A percentile compares a stretch with the other conserved stretches of the same genome.
Conservation (phyloP, 1,139 yeast species). For the Protomyces gravidus region DNA sequence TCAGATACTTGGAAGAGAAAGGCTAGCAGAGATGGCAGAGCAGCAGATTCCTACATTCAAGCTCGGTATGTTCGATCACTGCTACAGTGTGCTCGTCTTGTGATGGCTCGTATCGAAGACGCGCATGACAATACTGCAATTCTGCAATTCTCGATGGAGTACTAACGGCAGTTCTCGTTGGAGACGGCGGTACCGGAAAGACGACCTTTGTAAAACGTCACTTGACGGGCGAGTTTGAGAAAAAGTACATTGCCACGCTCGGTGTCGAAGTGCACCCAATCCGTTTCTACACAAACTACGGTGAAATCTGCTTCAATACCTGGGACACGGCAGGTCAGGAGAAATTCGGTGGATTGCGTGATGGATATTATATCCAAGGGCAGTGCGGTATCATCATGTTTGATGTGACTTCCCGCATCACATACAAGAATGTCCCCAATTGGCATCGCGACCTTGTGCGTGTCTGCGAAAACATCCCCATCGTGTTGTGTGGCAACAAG, state of each 20-base stretch:
- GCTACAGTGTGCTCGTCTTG: not conserved
- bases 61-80: constrained; percentile 48
- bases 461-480: constrained; percentile 99
- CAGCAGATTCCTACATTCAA: constrained; percentile 93
- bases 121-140: too few relatives aligned
- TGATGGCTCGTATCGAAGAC: too few relatives aligned
- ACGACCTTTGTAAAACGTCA: constrained; percentile 99
- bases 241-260: constrained; percentile 86
- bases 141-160: too few relatives aligned
- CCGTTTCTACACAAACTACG: constrained; percentile 96
- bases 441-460: constrained; percentile 95
- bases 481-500: constrained; percentile 98
- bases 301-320: constrained; percentile 94
- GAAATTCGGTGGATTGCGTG: constrained; percentile 99
- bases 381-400: constrained; percentile 99
- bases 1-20: too few relatives aligned
- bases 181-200: constrained; percentile 92
- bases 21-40: constrained; percentile 33
- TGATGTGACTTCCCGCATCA: constrained; percentile 98
- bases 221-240: constrained; percentile 93
- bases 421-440: constrained; percentile 99
- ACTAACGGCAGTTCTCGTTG: constrained; percentile 31
- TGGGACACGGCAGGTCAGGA: constrained; percentile 99
- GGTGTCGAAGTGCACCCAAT: constrained; percentile 99
- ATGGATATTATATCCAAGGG: constrained; percentile 98